These are phyloP conservation scores for Thermomucor indicae-seudaticae DNA, from an alignment of 371 early-diverging fungal species.

Conservation along the genomic window DNA sequence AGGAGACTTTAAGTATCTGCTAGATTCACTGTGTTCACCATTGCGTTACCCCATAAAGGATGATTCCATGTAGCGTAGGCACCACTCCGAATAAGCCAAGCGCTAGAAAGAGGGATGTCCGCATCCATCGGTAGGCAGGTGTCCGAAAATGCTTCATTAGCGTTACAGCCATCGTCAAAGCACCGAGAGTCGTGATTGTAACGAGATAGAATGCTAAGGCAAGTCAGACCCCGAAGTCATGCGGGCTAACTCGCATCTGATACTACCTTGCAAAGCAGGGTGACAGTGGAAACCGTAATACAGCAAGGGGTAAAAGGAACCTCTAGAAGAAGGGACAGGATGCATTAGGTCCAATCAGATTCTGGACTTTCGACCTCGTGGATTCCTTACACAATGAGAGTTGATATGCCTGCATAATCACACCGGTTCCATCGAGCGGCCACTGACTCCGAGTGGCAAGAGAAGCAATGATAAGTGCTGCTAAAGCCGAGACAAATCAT, in stretches of 20 bases:
- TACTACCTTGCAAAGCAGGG: constrained; percentile 22
- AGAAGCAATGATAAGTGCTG: constrained; percentile 78
- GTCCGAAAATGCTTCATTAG: constrained; percentile 62
- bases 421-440: constrained; percentile 72
- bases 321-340: constrained; percentile 24
- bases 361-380: background rate
- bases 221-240: background rate
- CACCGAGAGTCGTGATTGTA: constrained; percentile 4
- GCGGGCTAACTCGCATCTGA: background rate
- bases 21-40: constrained; percentile 3
- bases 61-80: constrained; percentile 69
- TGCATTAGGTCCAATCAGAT: background rate
- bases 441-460: constrained; percentile 82
- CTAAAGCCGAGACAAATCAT: constrained; percentile 78
- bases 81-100: constrained; percentile 77
- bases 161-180: constrained; percentile 45
- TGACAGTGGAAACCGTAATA: constrained; percentile 61
- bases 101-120: constrained; percentile 76
- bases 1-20: background rate
- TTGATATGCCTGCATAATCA: constrained; percentile 92
- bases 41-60: constrained; percentile 67
- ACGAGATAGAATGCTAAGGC: constrained; percentile 4
- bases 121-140: constrained; percentile 75
- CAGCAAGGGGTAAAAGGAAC: constrained; percentile 72
- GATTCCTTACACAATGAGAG: constrained; percentile 68